phyloP scores from a whole-genome alignment of 2,329 filamentous ascomycete species.

The Moelleriella libera region DNA sequence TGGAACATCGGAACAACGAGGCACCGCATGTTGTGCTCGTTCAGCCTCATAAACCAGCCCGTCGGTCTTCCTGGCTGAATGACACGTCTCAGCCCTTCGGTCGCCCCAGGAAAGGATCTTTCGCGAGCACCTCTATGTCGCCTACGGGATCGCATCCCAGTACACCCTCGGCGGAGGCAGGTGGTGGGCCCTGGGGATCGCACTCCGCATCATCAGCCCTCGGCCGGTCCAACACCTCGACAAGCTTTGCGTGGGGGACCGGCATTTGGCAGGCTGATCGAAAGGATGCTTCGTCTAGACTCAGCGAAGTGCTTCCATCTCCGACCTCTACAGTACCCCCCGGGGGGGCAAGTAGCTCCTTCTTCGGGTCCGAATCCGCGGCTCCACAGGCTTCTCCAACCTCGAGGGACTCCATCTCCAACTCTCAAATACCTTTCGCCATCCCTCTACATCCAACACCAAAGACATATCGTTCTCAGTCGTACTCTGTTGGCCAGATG shows the following conservation, averaged over 20 bases:
- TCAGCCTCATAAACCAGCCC: constrained; percentile 46
- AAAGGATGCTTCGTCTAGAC: constrained; percentile 61
- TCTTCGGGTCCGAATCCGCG: constrained; percentile 32
- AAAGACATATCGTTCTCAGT: constrained; percentile 90
- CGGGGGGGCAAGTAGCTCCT: constrained; percentile 26
- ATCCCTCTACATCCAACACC: constrained; percentile 82
- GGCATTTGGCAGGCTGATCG: constrained; percentile 74
- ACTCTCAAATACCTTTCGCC: constrained; percentile 64
- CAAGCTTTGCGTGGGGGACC: constrained; percentile 54
- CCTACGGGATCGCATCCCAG: constrained; percentile 68
- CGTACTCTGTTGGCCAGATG: constrained; percentile 86
- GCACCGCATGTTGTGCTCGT: constrained; percentile 22
- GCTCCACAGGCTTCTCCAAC: constrained; percentile 34
- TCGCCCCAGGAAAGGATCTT: constrained; percentile 60
- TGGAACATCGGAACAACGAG: constrained; percentile 46
- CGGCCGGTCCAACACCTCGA: constrained; percentile 26
- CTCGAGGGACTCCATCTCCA: constrained; percentile 37
- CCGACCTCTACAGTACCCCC: constrained; percentile 49
- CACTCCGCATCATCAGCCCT: constrained; percentile 33
- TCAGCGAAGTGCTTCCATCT: constrained; percentile 62
- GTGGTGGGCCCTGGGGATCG: constrained; percentile 37
- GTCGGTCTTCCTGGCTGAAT: constrained; percentile 75
- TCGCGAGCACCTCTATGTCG: constrained; percentile 63
- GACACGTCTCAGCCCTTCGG: constrained; percentile 55
- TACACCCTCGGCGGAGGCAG: constrained; percentile 57